A percentile compares a stretch with the other conserved stretches of the same genome.
These are phyloP conservation scores for Plasmodium gonderi DNA, from an alignment of 169 alveolate genomes.

Conservation along the genomic window DNA sequence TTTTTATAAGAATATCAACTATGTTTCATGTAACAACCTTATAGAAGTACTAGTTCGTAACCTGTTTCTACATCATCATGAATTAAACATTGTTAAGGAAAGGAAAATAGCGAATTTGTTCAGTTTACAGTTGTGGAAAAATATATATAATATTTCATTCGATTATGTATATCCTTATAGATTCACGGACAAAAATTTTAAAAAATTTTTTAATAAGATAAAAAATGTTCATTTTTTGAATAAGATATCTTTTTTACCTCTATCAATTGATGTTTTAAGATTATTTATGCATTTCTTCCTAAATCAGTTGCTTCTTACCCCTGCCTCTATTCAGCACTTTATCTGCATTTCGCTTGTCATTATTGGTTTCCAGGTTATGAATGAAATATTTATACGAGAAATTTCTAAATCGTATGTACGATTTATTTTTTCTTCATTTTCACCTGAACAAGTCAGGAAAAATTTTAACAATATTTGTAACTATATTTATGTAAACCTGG, in stretches of 20 bases:
- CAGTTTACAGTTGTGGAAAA: constrained; percentile 58
- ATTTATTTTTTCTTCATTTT: constrained; percentile 9
- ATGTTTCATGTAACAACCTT: constrained; percentile 44
- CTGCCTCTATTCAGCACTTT: constrained; percentile 34
- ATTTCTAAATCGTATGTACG: constrained; percentile 58
- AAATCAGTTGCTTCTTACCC: constrained; percentile 30
- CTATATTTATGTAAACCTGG: not conserved
- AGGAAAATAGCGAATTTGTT: constrained; percentile 23
- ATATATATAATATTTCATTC: constrained; percentile 22
- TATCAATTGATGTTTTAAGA: constrained; percentile 33
- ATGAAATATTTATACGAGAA: constrained; percentile 61
- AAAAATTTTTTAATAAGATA: constrained; percentile 34
- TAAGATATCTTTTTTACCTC: constrained; percentile 36
- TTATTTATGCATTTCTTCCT: constrained; percentile 55
- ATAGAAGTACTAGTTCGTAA: constrained; percentile 51
- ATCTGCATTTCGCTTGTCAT: constrained; percentile 47
- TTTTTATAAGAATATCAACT: constrained; percentile 55
- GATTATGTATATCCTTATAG: constrained; percentile 63
- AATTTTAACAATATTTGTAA: constrained; percentile 6
- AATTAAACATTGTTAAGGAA: constrained; percentile 37
- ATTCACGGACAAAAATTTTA: constrained; percentile 44
- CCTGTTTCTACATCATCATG: constrained; percentile 24
- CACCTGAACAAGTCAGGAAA: constrained; percentile 14
- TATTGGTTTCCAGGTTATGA: constrained; percentile 55
- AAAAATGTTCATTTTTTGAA: constrained; percentile 43